Conservation (phyloP, 192 early-diverging fungal species). For the Umbelopsis isabellina region DNA sequence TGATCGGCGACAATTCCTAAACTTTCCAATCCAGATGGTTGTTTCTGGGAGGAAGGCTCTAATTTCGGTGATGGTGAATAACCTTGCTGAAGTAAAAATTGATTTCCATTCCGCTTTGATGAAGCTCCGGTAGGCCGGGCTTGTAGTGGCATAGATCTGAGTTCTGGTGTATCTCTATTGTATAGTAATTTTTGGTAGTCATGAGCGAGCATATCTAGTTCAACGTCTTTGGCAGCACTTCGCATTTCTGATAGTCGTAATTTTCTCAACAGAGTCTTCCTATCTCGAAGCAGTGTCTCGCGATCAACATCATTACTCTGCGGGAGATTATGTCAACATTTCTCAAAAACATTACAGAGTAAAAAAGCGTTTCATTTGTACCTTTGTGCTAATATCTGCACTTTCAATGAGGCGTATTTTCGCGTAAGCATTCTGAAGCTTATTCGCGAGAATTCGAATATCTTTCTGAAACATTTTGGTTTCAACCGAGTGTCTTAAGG, state of each 20-base stretch:
- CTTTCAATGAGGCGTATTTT: constrained; percentile 31
- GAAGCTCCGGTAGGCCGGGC: background rate
- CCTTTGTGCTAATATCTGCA: constrained; percentile 26
- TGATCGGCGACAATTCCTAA: constrained; percentile 43
- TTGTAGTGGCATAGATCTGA: background rate
- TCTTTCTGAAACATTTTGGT: constrained; percentile 39
- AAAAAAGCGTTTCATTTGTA: background rate
- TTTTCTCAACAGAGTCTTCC: constrained; percentile 31
- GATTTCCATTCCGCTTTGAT: constrained; percentile 9
- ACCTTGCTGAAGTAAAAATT: constrained; percentile 37
- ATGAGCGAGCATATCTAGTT: constrained; percentile 27
- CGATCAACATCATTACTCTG: constrained; percentile 26
- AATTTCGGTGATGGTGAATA: constrained; percentile 32
- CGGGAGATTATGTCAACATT: background rate
- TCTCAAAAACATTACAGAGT: background rate
- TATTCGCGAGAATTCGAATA: constrained; percentile 29
- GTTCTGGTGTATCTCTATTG: constrained; percentile 15
- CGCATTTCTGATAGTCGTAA: constrained; percentile 36
- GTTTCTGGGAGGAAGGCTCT: constrained; percentile 19
- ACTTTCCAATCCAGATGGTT: constrained; percentile 39
- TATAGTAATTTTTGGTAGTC: constrained; percentile 9
- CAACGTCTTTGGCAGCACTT: constrained; percentile 35
- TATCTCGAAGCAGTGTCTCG: constrained; percentile 23
- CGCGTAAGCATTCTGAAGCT: constrained; percentile 25
- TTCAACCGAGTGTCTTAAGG: constrained; percentile 34